phyloP scores from a whole-genome alignment of 495 filamentous ascomycete species.

The Penicillium salamii region DNA sequence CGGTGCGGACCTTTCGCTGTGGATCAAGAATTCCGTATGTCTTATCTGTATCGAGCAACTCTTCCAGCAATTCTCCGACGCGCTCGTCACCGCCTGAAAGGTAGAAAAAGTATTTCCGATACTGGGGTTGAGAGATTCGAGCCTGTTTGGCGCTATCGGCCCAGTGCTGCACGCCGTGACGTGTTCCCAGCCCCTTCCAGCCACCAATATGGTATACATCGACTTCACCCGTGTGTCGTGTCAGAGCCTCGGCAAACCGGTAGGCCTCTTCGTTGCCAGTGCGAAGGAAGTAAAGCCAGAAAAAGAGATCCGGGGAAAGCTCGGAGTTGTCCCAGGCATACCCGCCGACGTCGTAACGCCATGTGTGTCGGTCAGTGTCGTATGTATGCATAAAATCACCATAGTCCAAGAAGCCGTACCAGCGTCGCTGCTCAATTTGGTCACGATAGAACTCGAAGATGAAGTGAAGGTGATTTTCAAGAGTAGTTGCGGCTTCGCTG shows the following conservation, averaged over 20 bases:
- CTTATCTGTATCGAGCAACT: constrained; percentile 37
- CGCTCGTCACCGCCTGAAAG: constrained; percentile 41
- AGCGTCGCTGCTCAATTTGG: constrained; percentile 42
- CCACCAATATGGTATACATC: constrained; percentile 48
- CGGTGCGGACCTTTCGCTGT: constrained; percentile 44
- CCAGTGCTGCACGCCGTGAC: constrained; percentile 53
- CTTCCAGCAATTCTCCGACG: constrained; percentile 43
- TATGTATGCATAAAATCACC: constrained; percentile 53
- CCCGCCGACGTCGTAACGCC: constrained; percentile 52
- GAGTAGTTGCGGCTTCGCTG: constrained; percentile 10
- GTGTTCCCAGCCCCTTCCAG: constrained; percentile 47
- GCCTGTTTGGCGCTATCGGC: constrained; percentile 50
- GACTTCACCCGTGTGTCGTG: constrained; percentile 48
- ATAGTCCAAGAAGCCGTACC: constrained; percentile 54
- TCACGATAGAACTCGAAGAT: constrained; percentile 43
- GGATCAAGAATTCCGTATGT: constrained; percentile 44
- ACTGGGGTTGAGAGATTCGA: constrained; percentile 45
- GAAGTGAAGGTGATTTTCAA: constrained; percentile 42
- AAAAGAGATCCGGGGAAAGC: constrained; percentile 49
- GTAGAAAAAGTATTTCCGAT: constrained; percentile 46
- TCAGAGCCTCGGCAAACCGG: constrained; percentile 46
- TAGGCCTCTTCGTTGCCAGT: constrained; percentile 45
- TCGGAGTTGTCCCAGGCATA: constrained; percentile 57
- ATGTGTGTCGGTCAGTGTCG: constrained; percentile 45
- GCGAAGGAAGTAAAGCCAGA: constrained; percentile 51